Conservation (phyloP, 345 rosid species). For the Camelina hispida region DNA sequence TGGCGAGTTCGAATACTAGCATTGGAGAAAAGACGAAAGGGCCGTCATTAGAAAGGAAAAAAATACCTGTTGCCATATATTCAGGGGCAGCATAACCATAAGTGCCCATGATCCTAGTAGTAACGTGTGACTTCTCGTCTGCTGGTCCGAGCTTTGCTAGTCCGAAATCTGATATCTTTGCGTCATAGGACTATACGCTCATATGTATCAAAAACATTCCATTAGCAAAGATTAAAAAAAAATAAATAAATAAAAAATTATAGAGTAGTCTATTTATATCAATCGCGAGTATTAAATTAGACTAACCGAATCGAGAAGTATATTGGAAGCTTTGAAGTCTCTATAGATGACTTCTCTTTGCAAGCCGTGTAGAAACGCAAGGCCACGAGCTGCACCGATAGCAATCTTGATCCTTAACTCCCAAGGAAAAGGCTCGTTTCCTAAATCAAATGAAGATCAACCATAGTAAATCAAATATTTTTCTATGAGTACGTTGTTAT, state of each 20-base stretch:
- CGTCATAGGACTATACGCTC: conserved; percentile 54
- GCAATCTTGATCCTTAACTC: conserved; percentile 75
- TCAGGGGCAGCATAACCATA: conserved; percentile 69
- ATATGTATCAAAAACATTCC: conserved; percentile 10
- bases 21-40: too few species aligned
- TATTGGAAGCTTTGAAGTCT: conserved; percentile 86
- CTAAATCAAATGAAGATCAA: conserved; percentile 21
- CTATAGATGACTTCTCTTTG: conserved; percentile 79
- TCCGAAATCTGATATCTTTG: conserved; percentile 72
- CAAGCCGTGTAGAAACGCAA: conserved; percentile 72
- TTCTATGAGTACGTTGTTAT: neutral
- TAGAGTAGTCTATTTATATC: neutral
- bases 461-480: neutral
- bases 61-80: conserved; percentile 66
- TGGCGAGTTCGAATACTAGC: neutral
- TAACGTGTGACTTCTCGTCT: conserved; percentile 68
- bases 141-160: conserved; percentile 73
- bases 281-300: neutral
- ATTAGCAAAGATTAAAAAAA: neutral
- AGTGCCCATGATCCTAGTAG: conserved; percentile 69
- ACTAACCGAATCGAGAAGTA: conserved; percentile 79
- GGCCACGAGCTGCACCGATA: conserved; percentile 82
- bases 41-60: too few species aligned
- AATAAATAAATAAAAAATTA: too few species aligned
- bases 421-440: conserved; percentile 76